Percentiles rank a stretch among this genome's conserved stretches.
Conservation (phyloP, 1,284 basidiomycete genomes). For the Microbotryomycetes sp. region DNA sequence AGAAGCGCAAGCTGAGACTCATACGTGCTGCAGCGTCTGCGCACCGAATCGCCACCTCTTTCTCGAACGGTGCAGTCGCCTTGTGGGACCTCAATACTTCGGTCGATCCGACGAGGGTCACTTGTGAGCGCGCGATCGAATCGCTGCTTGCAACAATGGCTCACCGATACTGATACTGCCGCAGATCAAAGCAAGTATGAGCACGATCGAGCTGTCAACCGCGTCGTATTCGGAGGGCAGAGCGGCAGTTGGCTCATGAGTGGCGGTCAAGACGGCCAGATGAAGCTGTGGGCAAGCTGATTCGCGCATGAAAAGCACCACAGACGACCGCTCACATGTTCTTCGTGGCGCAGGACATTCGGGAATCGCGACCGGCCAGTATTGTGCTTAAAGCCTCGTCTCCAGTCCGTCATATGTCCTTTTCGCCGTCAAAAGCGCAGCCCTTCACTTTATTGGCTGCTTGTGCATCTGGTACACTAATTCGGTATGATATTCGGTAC, state of each 20-base stretch:
- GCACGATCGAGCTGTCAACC: conserved; percentile 29
- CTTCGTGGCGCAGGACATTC: conserved; percentile 11
- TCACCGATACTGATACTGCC: not conserved
- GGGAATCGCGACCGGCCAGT: conserved; percentile 11
- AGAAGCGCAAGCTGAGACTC: not conserved
- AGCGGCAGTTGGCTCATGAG: conserved; percentile 29
- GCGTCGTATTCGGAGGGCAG: conserved; percentile 27
- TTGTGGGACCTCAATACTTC: conserved; percentile 24
- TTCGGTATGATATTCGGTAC: conserved; percentile 32
- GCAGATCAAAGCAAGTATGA: conserved; percentile 28
- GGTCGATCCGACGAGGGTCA: not conserved
- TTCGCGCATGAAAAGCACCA: not conserved
- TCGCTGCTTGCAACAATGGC: not conserved
- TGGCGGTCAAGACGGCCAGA: conserved; percentile 30
- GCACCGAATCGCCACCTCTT: conserved; percentile 26
- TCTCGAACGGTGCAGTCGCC: conserved; percentile 27
- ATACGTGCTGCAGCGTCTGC: conserved; percentile 5
- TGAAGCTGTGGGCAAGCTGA: conserved; percentile 26
- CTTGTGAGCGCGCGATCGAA: not conserved
- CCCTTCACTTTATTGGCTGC: conserved; percentile 29
- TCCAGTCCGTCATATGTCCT: conserved; percentile 26
- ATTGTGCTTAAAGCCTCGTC: conserved; percentile 29
- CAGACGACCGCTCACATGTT: not conserved
- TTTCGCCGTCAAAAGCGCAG: conserved; percentile 28
- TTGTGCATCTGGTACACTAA: conserved; percentile 28